Evolutionary conservation across 176 grass and related monocot genomes (phyloP).

Genomic region (Puya raimondii): DNA sequence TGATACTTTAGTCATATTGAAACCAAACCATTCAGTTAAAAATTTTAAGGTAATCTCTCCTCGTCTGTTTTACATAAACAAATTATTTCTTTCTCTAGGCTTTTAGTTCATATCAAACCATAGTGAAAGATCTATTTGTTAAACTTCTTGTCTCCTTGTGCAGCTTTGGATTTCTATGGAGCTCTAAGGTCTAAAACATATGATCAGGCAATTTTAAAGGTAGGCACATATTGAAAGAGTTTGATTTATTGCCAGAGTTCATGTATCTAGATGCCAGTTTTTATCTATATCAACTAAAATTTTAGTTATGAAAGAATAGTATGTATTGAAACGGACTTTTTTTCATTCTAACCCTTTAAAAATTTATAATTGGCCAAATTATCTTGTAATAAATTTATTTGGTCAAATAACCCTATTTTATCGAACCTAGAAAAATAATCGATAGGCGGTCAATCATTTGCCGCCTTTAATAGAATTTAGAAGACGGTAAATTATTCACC

Average conservation of each 20-base stretch:
- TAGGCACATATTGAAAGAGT: constrained; percentile 2
- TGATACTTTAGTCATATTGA: too few relatives aligned
- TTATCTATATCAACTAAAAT: background rate
- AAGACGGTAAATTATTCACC: too few relatives aligned
- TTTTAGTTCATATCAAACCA: background rate
- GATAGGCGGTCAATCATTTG: too few relatives aligned
- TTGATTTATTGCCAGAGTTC: background rate
- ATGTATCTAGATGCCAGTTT: background rate
- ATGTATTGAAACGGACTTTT: background rate
- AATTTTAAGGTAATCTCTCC: too few relatives aligned
- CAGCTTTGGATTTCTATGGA: constrained; percentile 92
- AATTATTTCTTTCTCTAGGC: background rate
- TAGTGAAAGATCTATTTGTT: constrained; percentile 16
- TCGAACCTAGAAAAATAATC: too few relatives aligned
- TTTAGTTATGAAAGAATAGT: background rate
- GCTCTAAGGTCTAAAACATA: constrained; percentile 88
- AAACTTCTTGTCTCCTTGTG: constrained; percentile 12
- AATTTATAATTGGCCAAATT: too few relatives aligned
- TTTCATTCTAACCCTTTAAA: too few relatives aligned
- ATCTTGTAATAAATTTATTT: too few relatives aligned
- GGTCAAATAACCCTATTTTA: too few relatives aligned
- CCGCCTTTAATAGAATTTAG: too few relatives aligned
- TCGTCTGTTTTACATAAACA: too few relatives aligned
- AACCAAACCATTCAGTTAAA: too few relatives aligned
- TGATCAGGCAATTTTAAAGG: constrained; percentile 76